Evolutionary conservation across 1,284 basidiomycete genomes (phyloP).

Genomic region (Volvariella volvacea): DNA sequence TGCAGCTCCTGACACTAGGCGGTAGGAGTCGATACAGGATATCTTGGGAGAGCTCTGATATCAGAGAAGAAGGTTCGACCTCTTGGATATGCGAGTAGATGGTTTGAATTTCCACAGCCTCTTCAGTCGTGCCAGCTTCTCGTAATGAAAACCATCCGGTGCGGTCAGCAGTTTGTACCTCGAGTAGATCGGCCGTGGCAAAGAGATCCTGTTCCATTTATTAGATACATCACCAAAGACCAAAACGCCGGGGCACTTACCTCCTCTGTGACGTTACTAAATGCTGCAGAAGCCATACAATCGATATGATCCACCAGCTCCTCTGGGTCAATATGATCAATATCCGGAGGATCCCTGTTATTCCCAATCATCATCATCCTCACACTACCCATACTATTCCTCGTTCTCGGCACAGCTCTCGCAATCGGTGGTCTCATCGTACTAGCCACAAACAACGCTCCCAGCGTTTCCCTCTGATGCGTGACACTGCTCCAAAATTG

Average conservation of each 20-base stretch:
- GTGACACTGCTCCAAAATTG: conserved; percentile 41
- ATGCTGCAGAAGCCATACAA: conserved; percentile 64
- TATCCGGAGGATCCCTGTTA: conserved; percentile 47
- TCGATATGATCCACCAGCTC: conserved; percentile 69
- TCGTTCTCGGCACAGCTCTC: conserved; percentile 16
- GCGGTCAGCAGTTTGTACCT: conserved; percentile 70
- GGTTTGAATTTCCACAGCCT: conserved; percentile 65
- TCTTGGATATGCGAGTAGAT: conserved; percentile 67
- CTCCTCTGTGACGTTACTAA: conserved; percentile 70
- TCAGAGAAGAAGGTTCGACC: conserved; percentile 60
- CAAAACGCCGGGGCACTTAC: conserved; percentile 27
- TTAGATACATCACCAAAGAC: conserved; percentile 7
- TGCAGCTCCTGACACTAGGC: conserved; percentile 63
- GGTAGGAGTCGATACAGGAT: conserved; percentile 66
- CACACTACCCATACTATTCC: neutral
- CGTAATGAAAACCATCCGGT: conserved; percentile 67
- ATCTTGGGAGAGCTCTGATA: conserved; percentile 64
- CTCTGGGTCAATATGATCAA: conserved; percentile 61
- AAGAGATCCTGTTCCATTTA: conserved; percentile 54
- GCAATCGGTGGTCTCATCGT: conserved; percentile 51
- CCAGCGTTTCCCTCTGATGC: conserved; percentile 34
- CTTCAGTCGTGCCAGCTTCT: conserved; percentile 45
- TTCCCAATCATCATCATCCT: conserved; percentile 10
- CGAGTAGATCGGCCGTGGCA: conserved; percentile 66
- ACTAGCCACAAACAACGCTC: conserved; percentile 45